Conservation (phyloP, 768 basidiomycete genomes). For the Grammothele lineata region DNA sequence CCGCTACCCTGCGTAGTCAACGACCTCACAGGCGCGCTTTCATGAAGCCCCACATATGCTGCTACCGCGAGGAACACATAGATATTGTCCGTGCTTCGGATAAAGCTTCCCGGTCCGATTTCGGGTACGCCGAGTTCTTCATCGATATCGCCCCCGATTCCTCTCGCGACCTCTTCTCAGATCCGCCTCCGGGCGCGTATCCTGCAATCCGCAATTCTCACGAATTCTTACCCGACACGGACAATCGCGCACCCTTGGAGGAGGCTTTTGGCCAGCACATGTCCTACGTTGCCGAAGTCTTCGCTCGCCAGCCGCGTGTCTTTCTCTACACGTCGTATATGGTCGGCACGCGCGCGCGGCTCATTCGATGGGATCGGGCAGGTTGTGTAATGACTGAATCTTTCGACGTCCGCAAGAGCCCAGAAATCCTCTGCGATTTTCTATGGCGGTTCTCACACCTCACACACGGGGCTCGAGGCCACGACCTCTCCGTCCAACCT, state of each 20-base stretch:
- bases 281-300: neutral
- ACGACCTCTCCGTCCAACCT: neutral
- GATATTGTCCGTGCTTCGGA: neutral
- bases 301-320: neutral
- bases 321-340: neutral
- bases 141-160: conserved; percentile 6
- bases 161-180: neutral
- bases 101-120: neutral
- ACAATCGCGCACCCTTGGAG: too few species aligned
- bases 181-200: conserved; percentile 1
- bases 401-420: neutral
- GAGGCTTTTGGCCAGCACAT: neutral
- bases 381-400: neutral
- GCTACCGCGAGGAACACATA: neutral
- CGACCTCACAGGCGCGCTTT: too few species aligned
- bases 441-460: neutral
- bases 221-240: too few species aligned
- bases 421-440: conserved; percentile 2
- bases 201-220: too few species aligned
- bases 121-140: conserved; percentile 8
- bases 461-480: neutral
- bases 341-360: neutral
- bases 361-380: conserved; percentile 4
- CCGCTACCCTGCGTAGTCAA: too few species aligned
- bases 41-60: conserved; percentile 5